Percentiles rank a stretch among this genome's conserved stretches.
These are phyloP conservation scores for Quercus phellos DNA, from an alignment of 331 rosid species.

Conservation along the genomic window DNA sequence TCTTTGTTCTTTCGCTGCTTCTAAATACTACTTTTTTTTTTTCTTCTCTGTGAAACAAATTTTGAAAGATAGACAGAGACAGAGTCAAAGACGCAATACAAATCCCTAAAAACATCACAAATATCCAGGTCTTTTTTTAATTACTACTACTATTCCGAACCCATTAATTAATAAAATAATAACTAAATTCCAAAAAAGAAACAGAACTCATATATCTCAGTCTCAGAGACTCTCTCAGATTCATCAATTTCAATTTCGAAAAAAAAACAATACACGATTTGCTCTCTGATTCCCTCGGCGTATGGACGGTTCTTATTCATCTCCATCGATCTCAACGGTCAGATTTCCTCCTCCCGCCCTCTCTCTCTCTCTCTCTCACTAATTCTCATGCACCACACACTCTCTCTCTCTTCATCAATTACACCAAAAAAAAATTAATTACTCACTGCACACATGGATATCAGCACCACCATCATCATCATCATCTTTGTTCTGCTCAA, in stretches of 20 bases:
- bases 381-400: slow-evolving; percentile 25
- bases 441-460: background rate
- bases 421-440: background rate
- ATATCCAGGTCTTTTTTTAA: too few species aligned
- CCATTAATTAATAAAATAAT: too few species aligned
- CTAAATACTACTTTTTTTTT: background rate
- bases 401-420: background rate
- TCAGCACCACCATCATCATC: too few species aligned
- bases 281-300: slow-evolving; percentile 25
- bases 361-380: slow-evolving; percentile 16
- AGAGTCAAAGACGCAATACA: too few species aligned
- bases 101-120: too few species aligned
- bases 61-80: background rate
- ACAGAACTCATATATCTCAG: background rate
- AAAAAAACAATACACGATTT: background rate
- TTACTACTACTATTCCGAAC: too few species aligned
- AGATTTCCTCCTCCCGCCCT: slow-evolving; percentile 23
- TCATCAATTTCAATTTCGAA: background rate
- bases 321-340: slow-evolving; percentile 53
- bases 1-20: too few species aligned
- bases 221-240: background rate
- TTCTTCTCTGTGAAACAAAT: background rate
- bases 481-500: background rate
- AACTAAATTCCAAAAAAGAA: too few species aligned
- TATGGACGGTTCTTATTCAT: slow-evolving; percentile 39